These are phyloP conservation scores for sunflower (Helianthus annuus) DNA, from an alignment of 129 eudicot species.

Conservation along the genomic window HanXRQr2.0-SUNRISE NC_035449.2:138357317-138357816, in stretches of 20 bases:
- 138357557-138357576: neutral
- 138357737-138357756: constrained; percentile 27
- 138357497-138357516: constrained; percentile 13
- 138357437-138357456: constrained; percentile 38
- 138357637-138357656: constrained; percentile 12
- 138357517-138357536: constrained; percentile 27
- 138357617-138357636: constrained; percentile 18
- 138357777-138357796: constrained; percentile 13
- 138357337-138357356: constrained; percentile 32
- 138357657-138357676: constrained; percentile 23
- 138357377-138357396: constrained; percentile 38
- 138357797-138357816: constrained; percentile 17
- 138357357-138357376: constrained; percentile 16
- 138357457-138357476: constrained; percentile 21
- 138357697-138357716: constrained; percentile 35
- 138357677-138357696: constrained; percentile 1
- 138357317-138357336: constrained; percentile 17
- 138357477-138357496: constrained; percentile 32
- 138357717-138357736: constrained; percentile 33
- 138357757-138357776: constrained; percentile 10
- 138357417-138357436: constrained; percentile 62
- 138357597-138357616: constrained; percentile 19
- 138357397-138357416: constrained; percentile 71
- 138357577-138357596: constrained; percentile 6
- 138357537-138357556: constrained; percentile 23